Percentiles rank a stretch among this genome's conserved stretches.
Evolutionary conservation across 2,329 filamentous ascomycete species (phyloP).

Genomic region (Xylariaceae sp.): DNA sequence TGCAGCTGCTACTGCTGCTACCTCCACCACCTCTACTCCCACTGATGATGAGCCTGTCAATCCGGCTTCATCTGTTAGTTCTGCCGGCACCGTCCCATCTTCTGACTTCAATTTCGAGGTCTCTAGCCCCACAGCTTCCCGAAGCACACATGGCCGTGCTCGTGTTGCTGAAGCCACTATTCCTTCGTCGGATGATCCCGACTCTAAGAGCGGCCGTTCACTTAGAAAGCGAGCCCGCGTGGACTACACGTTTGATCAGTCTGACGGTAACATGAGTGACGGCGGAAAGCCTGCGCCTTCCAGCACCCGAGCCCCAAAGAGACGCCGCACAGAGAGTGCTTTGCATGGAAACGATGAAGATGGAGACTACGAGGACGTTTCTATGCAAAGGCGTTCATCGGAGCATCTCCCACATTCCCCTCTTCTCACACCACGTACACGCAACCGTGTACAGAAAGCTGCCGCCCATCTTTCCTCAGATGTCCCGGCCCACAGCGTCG

Average conservation of each 20-base stretch:
- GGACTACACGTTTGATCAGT: conserved; percentile 52
- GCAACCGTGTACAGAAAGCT: conserved; percentile 25
- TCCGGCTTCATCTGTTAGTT: conserved; percentile 20
- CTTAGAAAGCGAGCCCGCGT: conserved; percentile 52
- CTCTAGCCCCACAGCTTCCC: conserved; percentile 29
- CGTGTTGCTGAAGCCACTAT: conserved; percentile 37
- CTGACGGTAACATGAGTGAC: conserved; percentile 40
- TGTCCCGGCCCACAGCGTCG: conserved; percentile 27
- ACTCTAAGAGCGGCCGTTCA: conserved; percentile 54
- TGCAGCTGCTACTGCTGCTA: not conserved
- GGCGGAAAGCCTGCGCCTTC: conserved; percentile 25
- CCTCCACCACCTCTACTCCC: not conserved
- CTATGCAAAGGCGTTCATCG: conserved; percentile 30
- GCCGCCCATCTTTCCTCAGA: conserved; percentile 29
- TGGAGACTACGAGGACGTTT: conserved; percentile 23
- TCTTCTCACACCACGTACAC: conserved; percentile 24
- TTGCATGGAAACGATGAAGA: conserved; percentile 25
- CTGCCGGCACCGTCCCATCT: conserved; percentile 20
- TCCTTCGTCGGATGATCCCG: conserved; percentile 42
- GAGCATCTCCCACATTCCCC: conserved; percentile 26
- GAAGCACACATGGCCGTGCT: conserved; percentile 41
- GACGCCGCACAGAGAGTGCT: conserved; percentile 28
- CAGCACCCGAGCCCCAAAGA: conserved; percentile 28
- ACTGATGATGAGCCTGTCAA: conserved; percentile 9
- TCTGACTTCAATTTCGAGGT: conserved; percentile 28